These are phyloP conservation scores for Casuarina cunninghamiana DNA, from an alignment of 306 rosid species.

Conservation along the genomic window DNA sequence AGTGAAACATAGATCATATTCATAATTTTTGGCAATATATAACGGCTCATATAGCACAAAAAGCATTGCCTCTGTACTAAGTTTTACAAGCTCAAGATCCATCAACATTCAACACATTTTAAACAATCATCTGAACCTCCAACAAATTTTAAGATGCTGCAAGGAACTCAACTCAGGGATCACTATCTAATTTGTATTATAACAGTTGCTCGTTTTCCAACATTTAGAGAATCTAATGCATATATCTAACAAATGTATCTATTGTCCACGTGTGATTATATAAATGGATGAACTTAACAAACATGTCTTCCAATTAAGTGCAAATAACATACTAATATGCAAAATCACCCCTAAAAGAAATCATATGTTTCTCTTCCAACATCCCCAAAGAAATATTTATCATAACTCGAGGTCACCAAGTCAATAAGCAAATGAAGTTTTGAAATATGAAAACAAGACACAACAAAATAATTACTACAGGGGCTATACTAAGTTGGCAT, in stretches of 20 bases:
- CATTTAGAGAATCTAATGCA: background rate
- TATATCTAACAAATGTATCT: background rate
- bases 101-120: background rate
- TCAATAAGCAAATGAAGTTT: conserved; percentile 86
- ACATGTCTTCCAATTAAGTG: background rate
- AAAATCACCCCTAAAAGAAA: conserved; percentile 96
- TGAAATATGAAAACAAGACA: conserved; percentile 58
- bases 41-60: background rate
- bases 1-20: background rate
- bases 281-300: background rate
- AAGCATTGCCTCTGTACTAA: background rate
- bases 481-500: conserved; percentile 12
- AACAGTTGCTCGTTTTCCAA: background rate
- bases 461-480: conserved; percentile 13
- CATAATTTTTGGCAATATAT: background rate
- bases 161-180: background rate
- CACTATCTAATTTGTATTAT: background rate
- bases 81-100: background rate
- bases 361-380: conserved; percentile 84
- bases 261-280: background rate
- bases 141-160: background rate
- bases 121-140: background rate
- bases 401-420: conserved; percentile 71
- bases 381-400: conserved; percentile 90
- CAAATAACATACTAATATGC: conserved; percentile 75